Base-by-base conservation (phyloP, 2,329 filamentous ascomycete genomes). In the Delphinella strobiligena region DNA sequence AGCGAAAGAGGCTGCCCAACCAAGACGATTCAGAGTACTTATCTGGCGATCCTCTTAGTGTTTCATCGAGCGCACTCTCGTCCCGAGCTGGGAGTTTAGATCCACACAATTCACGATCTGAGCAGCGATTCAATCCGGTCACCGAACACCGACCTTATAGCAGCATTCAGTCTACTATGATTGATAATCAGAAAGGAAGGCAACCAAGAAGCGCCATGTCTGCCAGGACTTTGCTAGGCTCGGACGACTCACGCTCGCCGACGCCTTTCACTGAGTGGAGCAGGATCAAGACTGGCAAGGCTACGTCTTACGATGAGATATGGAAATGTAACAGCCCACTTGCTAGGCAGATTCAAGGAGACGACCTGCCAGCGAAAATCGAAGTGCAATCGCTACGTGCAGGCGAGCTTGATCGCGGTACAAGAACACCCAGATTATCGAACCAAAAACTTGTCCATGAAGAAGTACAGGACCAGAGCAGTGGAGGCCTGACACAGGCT, bases 201-300 rank as follows among this genome's bases (percentile, higher is more conserved):
- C n/a, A n/a, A n/a, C n/a, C n/a, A n/a, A n/a, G n/a, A n/a, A n/a
- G n/a, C n/a, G n/a, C n/a, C n/a, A n/a, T n/a, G n/a, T n/a, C n/a
- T n/a, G n/a, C n/a, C n/a, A n/a, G n/a, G n/a, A n/a, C n/a, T n/a
- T n/a, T n/a, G n/a, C n/a, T n/a, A n/a, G n/a, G n/a, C n/a, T n/a
- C n/a, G n/a, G n/a, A n/a, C n/a, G n/a, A n/a, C n/a, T n/a, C 37
- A 16, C 31, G 12, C 31, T 11, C 9, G 36, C 19, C 16, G 1
- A 37, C 29, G 9, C n/a, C 33, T 5, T 54, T 64, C 44, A 53
- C 50, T 31, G 51, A 56, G 4, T 65, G 63, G 58, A 66, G 63
- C 30, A 57, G 61, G 9, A 66, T 67, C 49, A 67, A 65, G 43
- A 65, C 59, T 39, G 56, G 56, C 15, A 61, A 53, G 29, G 34